Evolutionary conservation across 306 rosid species (phyloP).

Genomic region (Canavalia gladiata): DNA sequence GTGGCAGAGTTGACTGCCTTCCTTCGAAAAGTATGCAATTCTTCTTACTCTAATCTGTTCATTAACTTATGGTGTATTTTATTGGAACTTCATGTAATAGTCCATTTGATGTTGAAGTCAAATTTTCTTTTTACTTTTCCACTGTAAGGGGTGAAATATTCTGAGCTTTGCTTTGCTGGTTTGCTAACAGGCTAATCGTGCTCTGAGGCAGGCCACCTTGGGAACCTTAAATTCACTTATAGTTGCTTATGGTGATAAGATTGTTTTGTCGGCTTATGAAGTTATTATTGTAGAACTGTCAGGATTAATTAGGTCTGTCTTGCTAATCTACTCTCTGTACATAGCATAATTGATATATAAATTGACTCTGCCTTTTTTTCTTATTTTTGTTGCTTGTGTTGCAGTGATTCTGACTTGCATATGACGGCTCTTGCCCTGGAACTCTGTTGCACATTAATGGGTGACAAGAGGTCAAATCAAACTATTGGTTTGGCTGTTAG

Average conservation of each 20-base stretch:
- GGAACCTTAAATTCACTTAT: constrained; percentile 95
- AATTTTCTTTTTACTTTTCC: neutral
- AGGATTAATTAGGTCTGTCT: constrained; percentile 81
- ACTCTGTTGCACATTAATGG: constrained; percentile 97
- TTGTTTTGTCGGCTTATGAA: constrained; percentile 93
- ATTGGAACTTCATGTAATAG: constrained; percentile 24
- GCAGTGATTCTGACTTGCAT: constrained; percentile 98
- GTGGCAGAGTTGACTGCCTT: constrained; percentile 93
- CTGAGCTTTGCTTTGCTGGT: constrained; percentile 42
- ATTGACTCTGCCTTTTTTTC: constrained; percentile 36
- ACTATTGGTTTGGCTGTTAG: constrained; percentile 92
- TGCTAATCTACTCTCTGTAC: constrained; percentile 30
- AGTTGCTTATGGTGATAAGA: constrained; percentile 95
- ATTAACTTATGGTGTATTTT: constrained; percentile 37
- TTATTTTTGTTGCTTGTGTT: constrained; percentile 42
- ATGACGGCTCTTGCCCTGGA: constrained; percentile 99
- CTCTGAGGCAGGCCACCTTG: constrained; percentile 92
- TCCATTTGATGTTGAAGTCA: constrained; percentile 13
- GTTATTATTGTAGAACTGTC: constrained; percentile 95
- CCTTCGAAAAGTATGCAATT: constrained; percentile 81
- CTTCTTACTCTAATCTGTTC: constrained; percentile 12
- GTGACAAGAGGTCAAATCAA: constrained; percentile 89
- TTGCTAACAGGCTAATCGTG: constrained; percentile 92
- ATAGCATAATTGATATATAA: constrained; percentile 29
- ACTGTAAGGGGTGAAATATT: constrained; percentile 5